Evolutionary conservation across 1,139 yeast genomes (phyloP), one percentile per base, ranked within the genome.

Genomic region (Debaryomycetaceae sp.): DNA sequence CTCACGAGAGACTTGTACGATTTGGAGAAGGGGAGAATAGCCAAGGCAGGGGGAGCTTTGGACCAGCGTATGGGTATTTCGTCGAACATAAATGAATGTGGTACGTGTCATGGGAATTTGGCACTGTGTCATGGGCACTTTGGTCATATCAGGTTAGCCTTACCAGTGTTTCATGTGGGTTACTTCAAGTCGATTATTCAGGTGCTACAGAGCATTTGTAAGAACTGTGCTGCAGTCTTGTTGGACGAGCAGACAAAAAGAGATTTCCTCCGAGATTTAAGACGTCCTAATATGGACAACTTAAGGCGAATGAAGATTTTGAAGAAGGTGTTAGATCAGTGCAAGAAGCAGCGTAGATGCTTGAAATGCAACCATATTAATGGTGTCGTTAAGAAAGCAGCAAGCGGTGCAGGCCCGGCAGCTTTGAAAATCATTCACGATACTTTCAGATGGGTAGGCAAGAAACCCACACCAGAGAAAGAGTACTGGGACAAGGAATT

Each of bases 91-190:
- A 73, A 81, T 23, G 96, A 87, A 59, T 95, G 99, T 72, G 64
- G 80, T 13, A 95, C 98, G 0, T 95, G 99, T 68, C 90, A 83
- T 55, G 98, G 98, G 6, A 84, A 84, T 55, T 71, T 95, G 56
- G 97, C 97, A 0, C 81, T 96, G 1, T 95, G 99, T 63, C 97
- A 93, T 66, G 99, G 99, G 44, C 99, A 95, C 68, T 95, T 95
- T 63, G 99, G 99, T 38, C 96, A 95, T 60, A 81, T 95, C 51
- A 81, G 89, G 54, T 75, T 95, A 44, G 97, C 98, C 0, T 72
- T 95, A 42, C 99, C 99, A 2, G 98, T 91, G 14, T 95, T 93
- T 69, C 99, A 95, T 61, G 95, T 93, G 39, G 99, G 99, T 5
- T 95, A 90, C 63, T 93, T 95, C 76, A 93, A 91, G 63, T 85